A percentile compares a stretch with the other conserved stretches of the same genome.
Conservation (phyloP, 352 stramenopile genomes). For the Phytophthora constricta region DNA sequence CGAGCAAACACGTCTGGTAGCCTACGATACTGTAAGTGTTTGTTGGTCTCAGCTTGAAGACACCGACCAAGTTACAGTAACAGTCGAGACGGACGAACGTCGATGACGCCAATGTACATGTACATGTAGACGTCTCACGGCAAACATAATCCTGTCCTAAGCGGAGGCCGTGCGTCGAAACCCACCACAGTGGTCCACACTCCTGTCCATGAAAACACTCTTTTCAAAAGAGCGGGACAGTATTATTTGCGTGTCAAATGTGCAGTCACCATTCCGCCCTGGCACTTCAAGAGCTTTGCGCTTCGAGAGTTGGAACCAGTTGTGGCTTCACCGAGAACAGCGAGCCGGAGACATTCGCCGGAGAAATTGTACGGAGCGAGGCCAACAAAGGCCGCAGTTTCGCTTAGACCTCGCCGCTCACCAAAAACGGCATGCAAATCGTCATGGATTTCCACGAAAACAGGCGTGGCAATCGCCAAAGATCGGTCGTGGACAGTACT, state of each 20-base stretch:
- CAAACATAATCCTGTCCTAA: background rate
- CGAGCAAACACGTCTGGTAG: background rate
- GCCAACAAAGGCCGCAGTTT: slow-evolving; percentile 2
- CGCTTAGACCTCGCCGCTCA: background rate
- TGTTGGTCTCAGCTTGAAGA: no score
- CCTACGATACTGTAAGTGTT: background rate
- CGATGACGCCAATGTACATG: background rate
- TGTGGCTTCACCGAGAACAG: background rate
- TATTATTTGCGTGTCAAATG: background rate
- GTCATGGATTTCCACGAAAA: slow-evolving; percentile 20
- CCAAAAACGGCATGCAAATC: slow-evolving; percentile 22
- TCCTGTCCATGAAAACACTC: no score
- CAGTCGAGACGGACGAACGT: no score
- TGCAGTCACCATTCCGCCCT: background rate
- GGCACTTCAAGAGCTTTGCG: no score
- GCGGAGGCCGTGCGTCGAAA: background rate
- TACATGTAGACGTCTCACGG: no score
- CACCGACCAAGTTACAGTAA: no score
- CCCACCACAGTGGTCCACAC: no score
- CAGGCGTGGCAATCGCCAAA: slow-evolving; percentile 31
- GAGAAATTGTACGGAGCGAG: background rate
- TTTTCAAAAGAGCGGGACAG: background rate
- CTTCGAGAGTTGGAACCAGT: no score
- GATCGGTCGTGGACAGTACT: slow-evolving; percentile 28
- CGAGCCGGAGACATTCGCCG: background rate